Evolutionary conservation across 345 rosid species (phyloP), one percentile per base, ranked within the genome.

Genomic region (Gossypium anomalum): DNA sequence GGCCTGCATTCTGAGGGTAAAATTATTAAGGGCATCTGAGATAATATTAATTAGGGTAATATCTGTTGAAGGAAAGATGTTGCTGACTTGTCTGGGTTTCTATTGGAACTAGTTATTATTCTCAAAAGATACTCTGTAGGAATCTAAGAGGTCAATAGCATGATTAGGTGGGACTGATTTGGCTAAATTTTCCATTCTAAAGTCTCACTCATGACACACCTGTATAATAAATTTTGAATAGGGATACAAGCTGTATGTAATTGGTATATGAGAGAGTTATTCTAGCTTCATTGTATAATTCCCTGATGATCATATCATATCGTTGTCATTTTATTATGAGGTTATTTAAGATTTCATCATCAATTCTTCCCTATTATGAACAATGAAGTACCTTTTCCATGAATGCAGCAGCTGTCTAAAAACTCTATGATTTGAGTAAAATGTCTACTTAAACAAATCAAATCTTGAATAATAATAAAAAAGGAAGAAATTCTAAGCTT

Each of bases 1-100:
- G 84, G 84, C 75, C 79, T 67, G 78, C 63, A 75, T 61, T 80
- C 66, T 72, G 81, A 80, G 85, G 84, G 89, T 85, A 89, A 80
- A 87, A 34, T 34, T 89, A 85, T 52, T 48, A 63, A 78, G 59
- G 69, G 82, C 70, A 20, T 77, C 80, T 41, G 20, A 20, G 80
- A 56, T 13, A 73, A 56, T 23, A 73, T 70, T 29, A 73, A 57
- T 61, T 52, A 77, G 78, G 81, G 70, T 72, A 59, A 73, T 72
- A 62, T 68, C 52, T 53, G 79, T 52, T 70, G 71, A 52, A 57
- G 57, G 45, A 20, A 45, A 72, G 2, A 15, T 44, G 75, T 15
- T 44, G 56, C 67, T 9, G 57, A 47, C 55, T 44, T 58, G 0
- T 59, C 74, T 75, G 20, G 82, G 82, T 71, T 27, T 62, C 72